phyloP scores from a whole-genome alignment of 805 yeast genomes.

The Myxozyma sirexii region DNA sequence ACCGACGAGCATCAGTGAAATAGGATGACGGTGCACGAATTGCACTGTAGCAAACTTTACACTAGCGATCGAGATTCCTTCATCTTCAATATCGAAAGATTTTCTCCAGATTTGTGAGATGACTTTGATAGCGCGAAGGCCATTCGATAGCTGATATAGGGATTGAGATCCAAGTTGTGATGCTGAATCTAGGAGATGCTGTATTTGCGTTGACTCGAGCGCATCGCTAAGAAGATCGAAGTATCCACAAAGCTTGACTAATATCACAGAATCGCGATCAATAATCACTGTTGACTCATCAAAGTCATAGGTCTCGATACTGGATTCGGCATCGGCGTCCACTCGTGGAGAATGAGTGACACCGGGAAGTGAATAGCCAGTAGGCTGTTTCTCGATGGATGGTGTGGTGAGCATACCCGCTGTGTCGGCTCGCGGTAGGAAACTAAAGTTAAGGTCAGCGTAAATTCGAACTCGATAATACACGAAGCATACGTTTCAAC shows the following conservation, averaged over 20 bases:
- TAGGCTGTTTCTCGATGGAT: background rate
- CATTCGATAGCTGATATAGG: background rate
- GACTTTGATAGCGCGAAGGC: background rate
- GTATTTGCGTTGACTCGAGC: background rate
- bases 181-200: background rate
- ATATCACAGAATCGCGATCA: constrained; percentile 20
- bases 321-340: background rate
- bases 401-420: background rate
- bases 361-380: background rate
- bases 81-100: background rate
- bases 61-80: background rate
- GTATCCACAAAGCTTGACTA: background rate
- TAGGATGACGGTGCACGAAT: background rate
- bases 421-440: background rate
- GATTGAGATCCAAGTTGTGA: background rate
- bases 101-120: background rate
- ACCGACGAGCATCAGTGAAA: constrained; percentile 17
- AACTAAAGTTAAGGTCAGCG: background rate
- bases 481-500: background rate
- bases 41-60: background rate
- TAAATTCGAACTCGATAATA: background rate
- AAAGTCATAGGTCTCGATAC: background rate
- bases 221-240: background rate
- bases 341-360: constrained; percentile 17
- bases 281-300: constrained; percentile 18